These are phyloP conservation scores for Cladosporium colombiae DNA, from an alignment of 2,329 filamentous ascomycete species.

Conservation along the genomic window DNA sequence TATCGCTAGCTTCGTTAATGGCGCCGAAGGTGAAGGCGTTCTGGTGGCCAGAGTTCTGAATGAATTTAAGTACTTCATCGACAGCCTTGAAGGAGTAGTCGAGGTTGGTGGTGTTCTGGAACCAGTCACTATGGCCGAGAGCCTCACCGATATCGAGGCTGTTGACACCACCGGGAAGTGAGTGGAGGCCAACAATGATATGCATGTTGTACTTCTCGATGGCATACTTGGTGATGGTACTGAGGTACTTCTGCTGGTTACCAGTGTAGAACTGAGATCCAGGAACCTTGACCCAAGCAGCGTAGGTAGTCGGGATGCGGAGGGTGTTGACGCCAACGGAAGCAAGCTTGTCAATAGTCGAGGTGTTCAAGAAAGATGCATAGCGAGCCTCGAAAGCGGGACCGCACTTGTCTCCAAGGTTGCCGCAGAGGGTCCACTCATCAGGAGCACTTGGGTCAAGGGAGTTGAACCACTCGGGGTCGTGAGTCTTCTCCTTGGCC, in stretches of 20 bases:
- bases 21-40: conserved; percentile 40
- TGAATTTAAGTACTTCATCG: conserved; percentile 37
- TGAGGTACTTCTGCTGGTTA: conserved; percentile 36
- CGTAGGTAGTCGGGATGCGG: conserved; percentile 41
- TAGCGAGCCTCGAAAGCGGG: conserved; percentile 25
- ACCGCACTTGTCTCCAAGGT: conserved; percentile 31
- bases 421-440: conserved; percentile 40
- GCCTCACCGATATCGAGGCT: conserved; percentile 32
- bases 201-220: conserved; percentile 41
- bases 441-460: conserved; percentile 32
- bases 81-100: conserved; percentile 38
- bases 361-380: conserved; percentile 24
- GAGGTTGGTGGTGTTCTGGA: conserved; percentile 39
- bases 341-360: conserved; percentile 39
- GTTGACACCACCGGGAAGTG: conserved; percentile 39
- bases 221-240: conserved; percentile 39
- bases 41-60: conserved; percentile 33
- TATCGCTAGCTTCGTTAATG: conserved; percentile 43
- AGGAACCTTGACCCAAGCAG: conserved; percentile 41
- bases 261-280: conserved; percentile 38
- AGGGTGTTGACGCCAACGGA: conserved; percentile 37
- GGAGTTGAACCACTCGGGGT: conserved; percentile 34
- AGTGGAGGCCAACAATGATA: conserved; percentile 40
- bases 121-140: conserved; percentile 39
- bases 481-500: conserved; percentile 34